Percentiles rank a stretch among this genome's conserved stretches.
Evolutionary conservation across 768 basidiomycete species (phyloP).

Genomic region (Mycena metata): DNA sequence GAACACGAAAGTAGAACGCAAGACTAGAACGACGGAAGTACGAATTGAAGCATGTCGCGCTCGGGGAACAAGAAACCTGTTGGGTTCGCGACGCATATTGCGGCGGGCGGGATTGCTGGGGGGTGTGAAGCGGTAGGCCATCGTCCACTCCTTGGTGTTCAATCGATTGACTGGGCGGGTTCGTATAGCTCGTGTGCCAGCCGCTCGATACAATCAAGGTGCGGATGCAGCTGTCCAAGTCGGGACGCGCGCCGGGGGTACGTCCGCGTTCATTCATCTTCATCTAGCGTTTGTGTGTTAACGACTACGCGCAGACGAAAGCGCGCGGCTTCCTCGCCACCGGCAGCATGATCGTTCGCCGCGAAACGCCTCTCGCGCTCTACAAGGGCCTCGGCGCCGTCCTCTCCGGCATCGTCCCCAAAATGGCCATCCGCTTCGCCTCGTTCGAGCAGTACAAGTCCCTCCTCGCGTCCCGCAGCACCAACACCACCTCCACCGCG

Average conservation of each 20-base stretch:
- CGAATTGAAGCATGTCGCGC: conserved; percentile 59
- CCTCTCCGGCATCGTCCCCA: conserved; percentile 95
- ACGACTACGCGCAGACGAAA: conserved; percentile 74
- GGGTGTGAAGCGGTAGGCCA: conserved; percentile 88
- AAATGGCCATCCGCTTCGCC: conserved; percentile 99
- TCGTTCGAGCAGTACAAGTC: conserved; percentile 97
- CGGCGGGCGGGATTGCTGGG: conserved; percentile 95
- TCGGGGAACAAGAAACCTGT: conserved; percentile 77
- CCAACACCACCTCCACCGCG: conserved; percentile 84
- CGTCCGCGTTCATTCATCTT: conserved; percentile 49
- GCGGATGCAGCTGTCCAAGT: conserved; percentile 97
- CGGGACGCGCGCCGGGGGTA: conserved; percentile 86
- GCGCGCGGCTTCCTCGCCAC: conserved; percentile 94
- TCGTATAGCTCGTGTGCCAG: conserved; percentile 79
- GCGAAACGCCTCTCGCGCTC: conserved; percentile 94
- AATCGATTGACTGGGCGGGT: background rate
- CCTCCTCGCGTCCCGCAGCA: conserved; percentile 79
- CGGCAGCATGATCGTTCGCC: conserved; percentile 85
- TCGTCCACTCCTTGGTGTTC: background rate
- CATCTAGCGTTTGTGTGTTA: conserved; percentile 15
- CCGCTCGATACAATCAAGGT: conserved; percentile 99
- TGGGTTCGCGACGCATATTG: conserved; percentile 90
- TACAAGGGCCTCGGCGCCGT: conserved; percentile 99
- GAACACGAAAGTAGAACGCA: no score
- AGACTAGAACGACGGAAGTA: no score